Evolutionary conservation across 2,329 filamentous ascomycete genomes (phyloP).

Genomic region (Neodidymelliopsis sp.): DNA sequence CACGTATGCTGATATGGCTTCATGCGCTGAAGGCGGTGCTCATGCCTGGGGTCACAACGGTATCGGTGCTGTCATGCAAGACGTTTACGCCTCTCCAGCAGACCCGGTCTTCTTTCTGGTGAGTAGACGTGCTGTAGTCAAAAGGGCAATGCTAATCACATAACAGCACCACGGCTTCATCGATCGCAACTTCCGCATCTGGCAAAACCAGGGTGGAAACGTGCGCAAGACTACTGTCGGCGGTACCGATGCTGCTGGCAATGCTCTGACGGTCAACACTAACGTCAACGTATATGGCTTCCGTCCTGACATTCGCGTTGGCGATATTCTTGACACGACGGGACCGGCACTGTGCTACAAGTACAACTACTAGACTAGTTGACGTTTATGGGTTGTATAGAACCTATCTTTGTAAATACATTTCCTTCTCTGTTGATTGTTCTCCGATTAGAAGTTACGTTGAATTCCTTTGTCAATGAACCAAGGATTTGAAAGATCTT

Average conservation of each 20-base stretch:
- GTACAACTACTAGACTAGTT: constrained; percentile 45
- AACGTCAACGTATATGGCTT: constrained; percentile 37
- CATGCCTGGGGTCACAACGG: constrained; percentile 49
- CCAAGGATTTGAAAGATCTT: too few relatives aligned
- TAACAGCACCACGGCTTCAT: constrained; percentile 53
- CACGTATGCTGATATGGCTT: constrained; percentile 40
- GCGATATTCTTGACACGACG: constrained; percentile 41
- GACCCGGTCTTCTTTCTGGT: constrained; percentile 36
- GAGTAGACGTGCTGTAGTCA: neutral
- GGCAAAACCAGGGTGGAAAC: constrained; percentile 50
- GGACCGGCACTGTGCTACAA: constrained; percentile 41
- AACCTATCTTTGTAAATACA: too few relatives aligned
- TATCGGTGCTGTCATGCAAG: constrained; percentile 45
- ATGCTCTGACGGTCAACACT: constrained; percentile 38
- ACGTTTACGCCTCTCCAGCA: constrained; percentile 41
- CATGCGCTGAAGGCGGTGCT: constrained; percentile 38
- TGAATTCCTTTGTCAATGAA: too few relatives aligned
- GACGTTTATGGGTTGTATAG: too few relatives aligned
- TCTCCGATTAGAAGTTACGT: too few relatives aligned
- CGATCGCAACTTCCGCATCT: constrained; percentile 60
- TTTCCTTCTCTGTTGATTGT: too few relatives aligned
- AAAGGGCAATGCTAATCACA: neutral
- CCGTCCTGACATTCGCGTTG: constrained; percentile 33
- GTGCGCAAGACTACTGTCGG: constrained; percentile 43
- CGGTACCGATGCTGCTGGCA: constrained; percentile 47